Percentiles rank a stretch among this genome's conserved stretches.
phyloP scores from a whole-genome alignment of 2,329 filamentous ascomycete genomes.

The Fusarium sulawesiense region DNA sequence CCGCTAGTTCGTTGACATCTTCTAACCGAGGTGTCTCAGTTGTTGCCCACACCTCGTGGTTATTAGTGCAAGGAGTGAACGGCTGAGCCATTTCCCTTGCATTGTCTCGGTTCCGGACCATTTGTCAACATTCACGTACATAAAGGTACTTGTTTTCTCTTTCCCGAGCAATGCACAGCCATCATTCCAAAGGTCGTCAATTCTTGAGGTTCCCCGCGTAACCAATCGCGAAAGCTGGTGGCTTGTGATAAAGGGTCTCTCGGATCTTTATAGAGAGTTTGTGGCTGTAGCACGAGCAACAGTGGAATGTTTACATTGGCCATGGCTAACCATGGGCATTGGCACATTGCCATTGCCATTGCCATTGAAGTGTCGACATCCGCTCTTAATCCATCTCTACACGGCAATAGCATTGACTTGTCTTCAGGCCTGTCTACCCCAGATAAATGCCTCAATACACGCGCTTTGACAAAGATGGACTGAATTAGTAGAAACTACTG shows the following conservation, averaged over 20 bases:
- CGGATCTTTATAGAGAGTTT: not conserved
- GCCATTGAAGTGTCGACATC: not conserved
- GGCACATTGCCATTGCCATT: not conserved
- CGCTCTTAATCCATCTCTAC: not conserved
- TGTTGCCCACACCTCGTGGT: conserved; percentile 9
- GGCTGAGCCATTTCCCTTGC: not conserved
- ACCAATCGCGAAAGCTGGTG: not conserved
- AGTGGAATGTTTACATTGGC: not conserved
- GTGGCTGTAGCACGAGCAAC: not conserved
- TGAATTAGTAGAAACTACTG: not conserved
- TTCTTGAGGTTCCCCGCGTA: not conserved
- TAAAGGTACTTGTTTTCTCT: not conserved
- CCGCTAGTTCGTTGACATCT: not conserved
- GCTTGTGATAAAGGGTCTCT: not conserved
- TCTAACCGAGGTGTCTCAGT: not conserved
- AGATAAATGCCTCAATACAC: not conserved
- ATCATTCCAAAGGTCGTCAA: conserved; percentile 15
- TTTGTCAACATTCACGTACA: not conserved
- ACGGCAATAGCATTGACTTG: not conserved
- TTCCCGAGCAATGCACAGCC: not conserved
- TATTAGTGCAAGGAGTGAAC: not conserved
- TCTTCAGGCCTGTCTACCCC: not conserved
- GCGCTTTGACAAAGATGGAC: not conserved
- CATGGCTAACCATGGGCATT: no score
- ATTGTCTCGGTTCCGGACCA: not conserved